Evolutionary conservation across 495 filamentous ascomycete genomes (phyloP), one percentile per base, ranked within the genome.

Genomic region (Neurospora africana): DNA sequence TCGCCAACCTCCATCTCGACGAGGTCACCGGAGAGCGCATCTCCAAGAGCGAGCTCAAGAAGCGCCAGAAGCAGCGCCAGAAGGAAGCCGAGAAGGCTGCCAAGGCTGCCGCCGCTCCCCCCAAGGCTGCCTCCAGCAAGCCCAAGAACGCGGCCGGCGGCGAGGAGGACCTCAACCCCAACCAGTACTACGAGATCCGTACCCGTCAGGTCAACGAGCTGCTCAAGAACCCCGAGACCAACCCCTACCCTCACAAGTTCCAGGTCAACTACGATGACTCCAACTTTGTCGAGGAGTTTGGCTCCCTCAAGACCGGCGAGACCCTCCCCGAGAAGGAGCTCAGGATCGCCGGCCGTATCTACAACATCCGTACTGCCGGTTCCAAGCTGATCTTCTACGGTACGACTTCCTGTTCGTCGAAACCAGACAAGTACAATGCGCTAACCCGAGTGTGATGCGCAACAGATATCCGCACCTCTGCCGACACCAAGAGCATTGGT

Each of bases 241-340:
- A 97, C 80, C 93, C 95, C 21, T 98, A 97, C 81, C 96, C 95
- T 11, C 95, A 99, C 89, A 98, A 98, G 87, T 98, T 98, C 87
- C 85, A 93, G 61, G 89, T 92, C 80, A 92, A 89, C 76, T 91
- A 90, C 75, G 91, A 94, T 75, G 84, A 97, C 69, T 82, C 87
- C 73, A 87, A 93, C 65, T 94, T 95, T 82, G 82, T 92, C 74
- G 86, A 90, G 75, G 84, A 93, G 38, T 95, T 92, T 76, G 86
- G 86, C 68, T 80, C 87, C 68, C 89, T 98, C 77, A 90, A 91
- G 84, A 96, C 92, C 75, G 95, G 96, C 79, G 94, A 98, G 83
- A 84, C 88, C 70, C 87, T 87, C 79, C 86, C 91, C 78, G 90
- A 93, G 72, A 84, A 88, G 70, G 87, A 87, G 74, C 84, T 98